Evolutionary conservation across 129 eudicot genomes (phyloP).

Genomic region (Cynara cardunculus): DNA sequence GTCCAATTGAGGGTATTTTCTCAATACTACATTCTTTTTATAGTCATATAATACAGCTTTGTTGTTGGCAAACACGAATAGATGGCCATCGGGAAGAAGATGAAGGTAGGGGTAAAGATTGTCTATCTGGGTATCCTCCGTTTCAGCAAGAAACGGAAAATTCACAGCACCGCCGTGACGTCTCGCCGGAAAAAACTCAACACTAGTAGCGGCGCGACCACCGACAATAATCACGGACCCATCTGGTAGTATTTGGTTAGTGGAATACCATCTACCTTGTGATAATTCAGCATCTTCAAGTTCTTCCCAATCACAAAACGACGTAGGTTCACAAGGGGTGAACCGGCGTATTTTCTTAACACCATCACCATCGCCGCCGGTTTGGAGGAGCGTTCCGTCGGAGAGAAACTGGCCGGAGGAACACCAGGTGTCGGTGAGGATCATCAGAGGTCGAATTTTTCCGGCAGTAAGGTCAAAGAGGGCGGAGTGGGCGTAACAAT

Average conservation of each 20-base stretch:
- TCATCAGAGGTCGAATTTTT: slow-evolving; percentile 44
- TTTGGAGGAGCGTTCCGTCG: slow-evolving; percentile 63
- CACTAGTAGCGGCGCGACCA: slow-evolving; percentile 34
- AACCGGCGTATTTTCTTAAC: slow-evolving; percentile 45
- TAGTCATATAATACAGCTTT: slow-evolving; percentile 50
- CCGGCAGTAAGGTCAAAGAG: slow-evolving; percentile 33
- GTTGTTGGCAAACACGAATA: slow-evolving; percentile 62
- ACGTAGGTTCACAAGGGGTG: slow-evolving; percentile 39
- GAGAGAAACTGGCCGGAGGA: slow-evolving; percentile 77
- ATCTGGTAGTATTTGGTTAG: slow-evolving; percentile 55
- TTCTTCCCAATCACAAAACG: slow-evolving; percentile 59
- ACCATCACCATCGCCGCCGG: slow-evolving; percentile 59
- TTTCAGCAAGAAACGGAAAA: slow-evolving; percentile 41
- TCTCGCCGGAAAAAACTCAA: slow-evolving; percentile 54
- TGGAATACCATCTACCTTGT: slow-evolving; percentile 65
- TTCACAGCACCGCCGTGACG: slow-evolving; percentile 22
- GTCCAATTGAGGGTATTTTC: slow-evolving; percentile 37
- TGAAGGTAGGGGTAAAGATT: slow-evolving; percentile 74
- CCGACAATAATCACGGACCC: slow-evolving; percentile 59
- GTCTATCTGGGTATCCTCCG: slow-evolving; percentile 53
- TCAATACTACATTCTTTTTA: slow-evolving; percentile 12
- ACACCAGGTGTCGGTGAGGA: slow-evolving; percentile 78
- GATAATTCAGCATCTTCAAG: slow-evolving; percentile 39
- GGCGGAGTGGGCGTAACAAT: slow-evolving; percentile 65
- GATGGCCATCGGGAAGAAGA: slow-evolving; percentile 45